Evolutionary conservation across 2,329 filamentous ascomycete species (phyloP), one percentile per base, ranked within the genome.

Genomic region (Calonectria hawksworthii): DNA sequence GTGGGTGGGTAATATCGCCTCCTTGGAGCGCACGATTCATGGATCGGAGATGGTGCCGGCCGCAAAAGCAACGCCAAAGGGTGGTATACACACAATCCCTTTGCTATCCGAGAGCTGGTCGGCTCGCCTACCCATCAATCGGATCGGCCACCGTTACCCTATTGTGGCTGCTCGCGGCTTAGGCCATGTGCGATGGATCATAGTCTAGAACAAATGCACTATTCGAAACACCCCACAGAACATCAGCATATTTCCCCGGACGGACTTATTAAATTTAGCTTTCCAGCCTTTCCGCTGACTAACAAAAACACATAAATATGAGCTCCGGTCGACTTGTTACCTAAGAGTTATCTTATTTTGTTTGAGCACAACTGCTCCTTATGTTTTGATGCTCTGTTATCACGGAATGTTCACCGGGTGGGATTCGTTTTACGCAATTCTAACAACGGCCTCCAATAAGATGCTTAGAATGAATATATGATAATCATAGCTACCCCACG

Each of bases 21-120:
- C 64, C 64, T 50, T 38, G 3, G 41, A n/a, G 30, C 5, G 47
- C 47, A 47, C 38, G 50, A 64, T 73, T 56, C 54, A 38, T 36
- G 65, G 41, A 34, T 44, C 71, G 71, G 71, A 65, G 65, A 23
- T 73, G 65, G 30, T 65, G 59, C 71, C 71, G 71, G 65, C 47
- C 34, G 65, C 34, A 63, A 63, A 63, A 63, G 56, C 56, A 63
- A 63, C 14, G 56, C 34, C 34, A 69, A 65, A 28, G 18, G n/a
- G 56, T 28, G 28, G 32, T 18, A 68, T 54, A 51, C 28, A 65
- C n/a, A 21, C 26, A 54, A 54, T 23, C 44, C 71, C 71, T 65
- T 65, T 54, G 71, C 69, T 73, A 73, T 30, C 65, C 47, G 56
- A 64, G 56, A 18, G 13, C 21, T 50, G 21, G 44, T 38, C 71